Evolutionary conservation across 2,329 filamentous ascomycete genomes (phyloP), one percentile per base, ranked within the genome.

Genomic region (Monilinia laxa): DNA sequence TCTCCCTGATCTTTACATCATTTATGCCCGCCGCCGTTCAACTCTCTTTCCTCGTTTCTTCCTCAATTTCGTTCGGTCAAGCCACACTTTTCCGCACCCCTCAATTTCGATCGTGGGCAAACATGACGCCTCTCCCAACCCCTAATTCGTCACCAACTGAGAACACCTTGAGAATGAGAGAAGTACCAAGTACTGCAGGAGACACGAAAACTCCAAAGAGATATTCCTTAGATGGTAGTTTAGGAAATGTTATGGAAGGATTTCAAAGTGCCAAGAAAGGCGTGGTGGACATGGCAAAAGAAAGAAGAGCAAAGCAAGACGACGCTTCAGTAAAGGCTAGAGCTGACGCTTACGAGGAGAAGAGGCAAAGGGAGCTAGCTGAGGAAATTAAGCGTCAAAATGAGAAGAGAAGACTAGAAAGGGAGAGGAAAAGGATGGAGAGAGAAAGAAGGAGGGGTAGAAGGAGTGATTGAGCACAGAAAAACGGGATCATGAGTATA

Each of bases 21-120:
- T 78, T 77, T 69, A 73, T 82, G 56, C 77, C 77, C 28, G 75
- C 84, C 31, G 81, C 80, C 25, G 76, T 90, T 2, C 87, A 90
- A 74, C 73, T 90, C 40, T 89, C 86, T 79, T 90, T 92, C 78
- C 76, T 84, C 63, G 70, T 78, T 18, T 78, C 81, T 3, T 76
- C 77, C 63, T 0, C 76, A 5, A 68, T 79, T 18, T 79, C 80
- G 55, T 75, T 70, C 47, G 2, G 73, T 25, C 85, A 88, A 77
- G 74, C 81, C 5, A 76, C 75, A 57, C 63, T 83, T 4, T 77
- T 86, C 68, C 78, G 79, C 69, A 76, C 77, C 57, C 68, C 74
- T 6, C 73, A 72, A 71, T 75, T 83, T 70, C 78, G 82, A 49
- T 65, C 69, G 1, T 72, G 69, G 67, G 72, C 79, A 18, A 78